phyloP scores from a whole-genome alignment of 192 early-diverging fungal genomes.

The Kappamyces sp. region DNA sequence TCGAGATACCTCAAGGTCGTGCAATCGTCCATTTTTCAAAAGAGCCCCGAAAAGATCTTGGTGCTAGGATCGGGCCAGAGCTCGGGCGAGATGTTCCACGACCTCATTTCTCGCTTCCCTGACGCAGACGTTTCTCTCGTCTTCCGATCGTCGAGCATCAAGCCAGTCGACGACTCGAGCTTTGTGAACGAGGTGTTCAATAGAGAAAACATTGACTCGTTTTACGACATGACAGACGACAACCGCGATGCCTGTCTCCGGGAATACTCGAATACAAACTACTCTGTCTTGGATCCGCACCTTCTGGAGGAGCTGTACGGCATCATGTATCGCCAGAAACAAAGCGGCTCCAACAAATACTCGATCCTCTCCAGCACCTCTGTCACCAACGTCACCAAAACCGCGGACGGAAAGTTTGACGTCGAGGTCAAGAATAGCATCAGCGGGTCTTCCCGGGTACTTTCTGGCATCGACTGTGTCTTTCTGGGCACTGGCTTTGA shows the following conservation, averaged over 20 bases:
- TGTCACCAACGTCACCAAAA: too few relatives aligned
- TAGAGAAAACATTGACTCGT: constrained; percentile 15
- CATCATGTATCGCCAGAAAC: constrained; percentile 21
- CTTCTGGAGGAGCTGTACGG: constrained; percentile 24
- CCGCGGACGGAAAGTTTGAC: too few relatives aligned
- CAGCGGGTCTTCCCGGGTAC: too few relatives aligned
- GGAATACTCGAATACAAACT: constrained; percentile 20
- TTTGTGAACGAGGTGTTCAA: constrained; percentile 33
- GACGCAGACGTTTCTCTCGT: constrained; percentile 15
- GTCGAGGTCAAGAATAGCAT: too few relatives aligned
- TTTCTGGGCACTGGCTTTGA: neutral
- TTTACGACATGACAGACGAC: constrained; percentile 10
- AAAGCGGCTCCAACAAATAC: constrained; percentile 2
- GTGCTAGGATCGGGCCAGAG: constrained; percentile 11
- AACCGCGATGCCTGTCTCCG: neutral
- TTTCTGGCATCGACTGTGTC: neutral
- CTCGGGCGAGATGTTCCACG: neutral
- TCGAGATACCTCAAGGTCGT: constrained; percentile 10
- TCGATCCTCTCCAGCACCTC: constrained; percentile 16
- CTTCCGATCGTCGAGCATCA: constrained; percentile 18
- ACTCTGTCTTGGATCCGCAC: constrained; percentile 21
- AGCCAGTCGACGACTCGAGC: constrained; percentile 21
- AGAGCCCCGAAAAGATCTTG: neutral
- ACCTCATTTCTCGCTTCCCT: constrained; percentile 4
- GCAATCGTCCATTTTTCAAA: neutral